Base-by-base conservation (phyloP, 1,284 basidiomycete species). In the Irpex rosettiformis region DNA sequence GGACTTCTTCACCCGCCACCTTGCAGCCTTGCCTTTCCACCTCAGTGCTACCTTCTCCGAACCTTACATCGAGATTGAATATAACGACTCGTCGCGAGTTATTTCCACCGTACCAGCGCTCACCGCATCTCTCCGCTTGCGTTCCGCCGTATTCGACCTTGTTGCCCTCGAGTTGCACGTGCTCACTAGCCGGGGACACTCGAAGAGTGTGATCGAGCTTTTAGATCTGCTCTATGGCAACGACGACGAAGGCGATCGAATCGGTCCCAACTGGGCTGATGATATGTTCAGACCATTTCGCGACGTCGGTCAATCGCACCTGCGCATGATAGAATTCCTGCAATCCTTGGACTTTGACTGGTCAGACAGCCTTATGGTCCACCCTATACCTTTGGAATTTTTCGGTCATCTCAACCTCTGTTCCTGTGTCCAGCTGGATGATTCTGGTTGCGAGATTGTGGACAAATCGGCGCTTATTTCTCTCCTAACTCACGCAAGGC, bases 111-210 rank as follows among this genome's bases (percentile, higher is more conserved):
- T 91, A 18, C 77, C 86, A 2, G 82, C 85, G 0, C 75, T 97
- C 18, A 83, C 86, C 40, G 83, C 94, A 0, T 95, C 92, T 79
- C 78, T 98, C 24, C 86, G 89, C 40, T 79, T 93, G 54, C 88
- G 93, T 47, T 90, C 93, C 1, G 92, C 88, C 74, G 84, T 98
- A 24, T 83, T 98, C 58, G 89, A 96, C 61, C 83, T 93, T 24
- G 87, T 89, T 5, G 93, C 96, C 0, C 79, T 99, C 25, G 97
- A 99, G 69, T 76, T 98, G 11, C 96, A 96, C 64, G 83, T 93
- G 16, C 81, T 96, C 56, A 90, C 91, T 3, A 88, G 84, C 65
- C 89, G 88, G 65, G 87, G 86, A 0, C 89, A 91, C 57, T 75
- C 81, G 65, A 89, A 88, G 64, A 84, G 85, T 0, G 85, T 91